Evolutionary conservation across 352 stramenopile species (phyloP).

Genomic region (Blastocystis sp.): DNA sequence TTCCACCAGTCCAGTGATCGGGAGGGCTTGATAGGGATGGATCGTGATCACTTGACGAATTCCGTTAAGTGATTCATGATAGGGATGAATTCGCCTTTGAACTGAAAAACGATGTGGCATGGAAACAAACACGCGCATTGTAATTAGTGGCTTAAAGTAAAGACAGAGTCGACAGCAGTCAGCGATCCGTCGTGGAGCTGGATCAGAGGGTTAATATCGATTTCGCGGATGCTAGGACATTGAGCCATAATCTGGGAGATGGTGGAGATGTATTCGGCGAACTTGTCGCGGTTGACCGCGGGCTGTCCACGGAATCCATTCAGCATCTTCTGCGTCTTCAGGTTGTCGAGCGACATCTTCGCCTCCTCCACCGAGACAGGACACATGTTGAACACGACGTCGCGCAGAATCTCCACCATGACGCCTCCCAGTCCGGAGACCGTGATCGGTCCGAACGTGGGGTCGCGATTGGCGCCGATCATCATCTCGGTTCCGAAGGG

Average conservation of each 20-base stretch:
- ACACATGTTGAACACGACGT: constrained; percentile 51
- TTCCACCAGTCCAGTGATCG: not conserved
- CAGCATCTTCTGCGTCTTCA: constrained; percentile 53
- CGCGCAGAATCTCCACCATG: constrained; percentile 25
- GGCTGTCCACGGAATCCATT: constrained; percentile 38
- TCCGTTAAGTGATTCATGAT: not conserved
- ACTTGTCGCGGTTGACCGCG: not conserved
- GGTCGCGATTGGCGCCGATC: constrained; percentile 49
- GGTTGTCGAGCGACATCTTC: not conserved
- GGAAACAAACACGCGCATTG: constrained; percentile 8
- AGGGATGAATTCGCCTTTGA: not conserved
- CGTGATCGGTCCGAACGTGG: constrained; percentile 43
- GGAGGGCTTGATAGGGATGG: not conserved
- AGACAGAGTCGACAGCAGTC: constrained; percentile 54
- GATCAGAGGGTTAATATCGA: constrained; percentile 56
- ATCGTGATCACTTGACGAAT: not conserved
- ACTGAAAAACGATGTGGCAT: not conserved
- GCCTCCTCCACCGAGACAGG: constrained; percentile 12
- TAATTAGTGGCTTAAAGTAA: constrained; percentile 44
- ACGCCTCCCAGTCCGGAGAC: constrained; percentile 29
- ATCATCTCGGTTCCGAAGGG: constrained; percentile 47
- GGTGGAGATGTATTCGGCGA: constrained; percentile 30
- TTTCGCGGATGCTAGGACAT: constrained; percentile 29
- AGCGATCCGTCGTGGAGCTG: constrained; percentile 51
- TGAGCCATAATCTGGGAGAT: constrained; percentile 47